These are phyloP conservation scores for Amorphotheca resinae DNA, from an alignment of 495 filamentous ascomycete species.

Conservation along the genomic window DNA sequence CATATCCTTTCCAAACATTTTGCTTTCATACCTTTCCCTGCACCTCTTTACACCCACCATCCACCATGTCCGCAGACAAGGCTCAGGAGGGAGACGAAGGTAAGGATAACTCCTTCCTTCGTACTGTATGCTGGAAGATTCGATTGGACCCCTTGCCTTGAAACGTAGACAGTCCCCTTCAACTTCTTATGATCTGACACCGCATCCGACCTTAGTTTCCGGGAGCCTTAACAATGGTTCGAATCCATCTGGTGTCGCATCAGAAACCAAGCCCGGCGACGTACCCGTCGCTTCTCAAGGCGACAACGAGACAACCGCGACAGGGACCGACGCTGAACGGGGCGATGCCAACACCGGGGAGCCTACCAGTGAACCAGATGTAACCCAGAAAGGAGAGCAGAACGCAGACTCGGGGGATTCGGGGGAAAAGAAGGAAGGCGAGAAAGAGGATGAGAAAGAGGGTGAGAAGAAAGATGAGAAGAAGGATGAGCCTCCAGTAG, in stretches of 20 bases:
- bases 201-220: slow-evolving; percentile 30
- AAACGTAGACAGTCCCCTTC: no score
- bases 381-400: background rate
- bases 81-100: slow-evolving; percentile 20
- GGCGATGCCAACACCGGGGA: slow-evolving; percentile 52
- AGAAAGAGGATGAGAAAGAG: slow-evolving; percentile 28
- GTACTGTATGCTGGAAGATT: no score
- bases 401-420: background rate
- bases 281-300: slow-evolving; percentile 43
- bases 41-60: background rate
- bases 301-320: slow-evolving; percentile 50
- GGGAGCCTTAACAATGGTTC: slow-evolving; percentile 45
- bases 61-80: slow-evolving; percentile 10
- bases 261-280: slow-evolving; percentile 43
- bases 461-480: background rate
- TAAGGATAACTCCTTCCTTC: slow-evolving; percentile 3
- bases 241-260: slow-evolving; percentile 40
- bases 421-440: background rate
- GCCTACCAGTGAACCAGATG: slow-evolving; percentile 31
- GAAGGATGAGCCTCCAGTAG: background rate
- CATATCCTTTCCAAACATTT: no score
- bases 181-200: background rate
- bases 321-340: slow-evolving; percentile 41
- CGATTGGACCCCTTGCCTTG: no score
- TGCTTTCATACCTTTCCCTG: background rate